Percentiles rank a stretch among this genome's conserved stretches.
Conservation (phyloP, 768 basidiomycete species). For the Phlebiopsis flavidoalba region DNA sequence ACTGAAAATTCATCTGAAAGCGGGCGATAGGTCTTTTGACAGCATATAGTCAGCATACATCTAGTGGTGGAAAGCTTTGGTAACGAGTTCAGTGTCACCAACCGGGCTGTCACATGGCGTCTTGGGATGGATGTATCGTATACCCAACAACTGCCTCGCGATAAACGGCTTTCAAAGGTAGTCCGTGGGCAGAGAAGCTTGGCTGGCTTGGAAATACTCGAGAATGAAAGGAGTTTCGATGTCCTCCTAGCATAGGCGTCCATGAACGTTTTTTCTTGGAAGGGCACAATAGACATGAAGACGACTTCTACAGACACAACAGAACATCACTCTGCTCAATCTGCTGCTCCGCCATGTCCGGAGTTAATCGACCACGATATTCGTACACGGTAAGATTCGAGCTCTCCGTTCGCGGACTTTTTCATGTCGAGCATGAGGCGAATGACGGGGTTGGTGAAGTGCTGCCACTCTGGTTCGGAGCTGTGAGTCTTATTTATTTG, state of each 20-base stretch:
- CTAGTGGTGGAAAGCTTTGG: no score
- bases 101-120: constrained; percentile 29
- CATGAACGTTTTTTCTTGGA: not conserved
- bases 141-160: constrained; percentile 67
- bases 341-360: constrained; percentile 28
- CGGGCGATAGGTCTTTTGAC: constrained; percentile 61
- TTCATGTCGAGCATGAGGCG: constrained; percentile 57
- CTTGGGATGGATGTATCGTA: constrained; percentile 63
- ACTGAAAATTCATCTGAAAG: constrained; percentile 68
- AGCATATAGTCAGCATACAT: constrained; percentile 1
- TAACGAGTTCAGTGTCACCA: constrained; percentile 10
- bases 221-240: constrained; percentile 69
- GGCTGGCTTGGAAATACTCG: constrained; percentile 24
- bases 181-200: constrained; percentile 41
- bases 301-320: constrained; percentile 48
- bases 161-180: constrained; percentile 79
- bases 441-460: constrained; percentile 68
- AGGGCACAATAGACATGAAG: not conserved
- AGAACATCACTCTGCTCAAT: constrained; percentile 51
- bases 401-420: constrained; percentile 38
- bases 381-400: constrained; percentile 61
- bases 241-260: constrained; percentile 54
- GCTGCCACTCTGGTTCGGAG: constrained; percentile 61
- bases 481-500: constrained; percentile 12
- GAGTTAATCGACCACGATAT: constrained; percentile 56